Evolutionary conservation across 2,329 filamentous ascomycete species (phyloP).

Genomic region (Aspergillus uvarum): DNA sequence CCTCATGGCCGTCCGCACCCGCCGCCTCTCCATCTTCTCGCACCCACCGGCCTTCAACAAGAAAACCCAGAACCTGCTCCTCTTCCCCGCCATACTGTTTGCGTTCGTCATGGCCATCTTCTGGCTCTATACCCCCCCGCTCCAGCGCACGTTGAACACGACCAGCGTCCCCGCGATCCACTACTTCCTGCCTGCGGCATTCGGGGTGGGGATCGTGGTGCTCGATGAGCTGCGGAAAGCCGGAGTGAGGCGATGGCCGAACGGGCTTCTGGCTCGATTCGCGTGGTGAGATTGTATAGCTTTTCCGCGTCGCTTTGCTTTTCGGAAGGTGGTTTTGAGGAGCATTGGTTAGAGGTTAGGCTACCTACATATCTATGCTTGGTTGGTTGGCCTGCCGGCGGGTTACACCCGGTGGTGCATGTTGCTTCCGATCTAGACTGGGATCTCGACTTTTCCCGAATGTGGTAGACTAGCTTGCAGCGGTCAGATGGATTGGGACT

Average conservation of each 20-base stretch:
- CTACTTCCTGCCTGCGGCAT: constrained; percentile 74
- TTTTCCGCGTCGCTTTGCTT: too few relatives aligned
- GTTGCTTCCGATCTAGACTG: too few relatives aligned
- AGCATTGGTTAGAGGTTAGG: too few relatives aligned
- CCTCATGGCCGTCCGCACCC: constrained; percentile 66
- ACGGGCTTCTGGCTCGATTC: constrained; percentile 56
- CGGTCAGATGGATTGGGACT: too few relatives aligned
- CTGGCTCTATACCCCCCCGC: constrained; percentile 65
- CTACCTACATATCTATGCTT: too few relatives aligned
- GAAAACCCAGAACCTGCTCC: constrained; percentile 63
- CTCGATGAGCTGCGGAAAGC: constrained; percentile 69
- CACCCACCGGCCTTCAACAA: constrained; percentile 68
- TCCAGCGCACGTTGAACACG: constrained; percentile 63
- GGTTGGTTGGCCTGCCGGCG: too few relatives aligned
- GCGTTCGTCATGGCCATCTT: constrained; percentile 68
- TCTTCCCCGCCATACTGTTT: constrained; percentile 71
- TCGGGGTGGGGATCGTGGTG: constrained; percentile 64
- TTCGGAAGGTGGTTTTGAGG: background rate
- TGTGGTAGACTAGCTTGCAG: too few relatives aligned
- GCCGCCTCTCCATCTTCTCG: constrained; percentile 67
- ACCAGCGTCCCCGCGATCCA: constrained; percentile 66
- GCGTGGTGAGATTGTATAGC: constrained; percentile 57
- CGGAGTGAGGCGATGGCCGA: constrained; percentile 59
- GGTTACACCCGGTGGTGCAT: too few relatives aligned
- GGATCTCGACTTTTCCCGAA: too few relatives aligned